phyloP scores from a whole-genome alignment of 306 rosid genomes.

The Mucuna pruriens region DNA sequence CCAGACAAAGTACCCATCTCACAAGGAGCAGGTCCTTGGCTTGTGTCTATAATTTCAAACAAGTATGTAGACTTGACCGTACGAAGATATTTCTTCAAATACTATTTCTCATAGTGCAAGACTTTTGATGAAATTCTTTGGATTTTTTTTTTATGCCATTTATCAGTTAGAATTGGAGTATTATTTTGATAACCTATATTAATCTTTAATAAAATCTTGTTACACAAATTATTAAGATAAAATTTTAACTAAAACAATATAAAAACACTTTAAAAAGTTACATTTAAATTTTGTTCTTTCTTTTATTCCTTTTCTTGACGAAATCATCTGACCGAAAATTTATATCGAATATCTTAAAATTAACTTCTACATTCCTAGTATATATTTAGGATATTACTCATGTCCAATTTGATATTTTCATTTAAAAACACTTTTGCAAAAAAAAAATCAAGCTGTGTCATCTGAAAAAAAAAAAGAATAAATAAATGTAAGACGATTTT shows the following conservation, averaged over 20 bases:
- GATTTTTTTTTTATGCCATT: too few species aligned
- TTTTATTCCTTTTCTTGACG: not conserved
- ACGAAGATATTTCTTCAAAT: not conserved
- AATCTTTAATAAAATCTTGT: too few species aligned
- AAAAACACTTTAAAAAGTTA: too few species aligned
- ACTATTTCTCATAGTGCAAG: too few species aligned
- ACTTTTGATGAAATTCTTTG: too few species aligned
- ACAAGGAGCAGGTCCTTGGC: not conserved
- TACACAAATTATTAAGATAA: too few species aligned
- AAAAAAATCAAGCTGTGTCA: not conserved
- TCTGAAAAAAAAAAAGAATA: not conserved
- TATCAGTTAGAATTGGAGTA: too few species aligned
- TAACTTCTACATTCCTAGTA: not conserved
- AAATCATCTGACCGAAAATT: not conserved
- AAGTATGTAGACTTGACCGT: not conserved
- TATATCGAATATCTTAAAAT: not conserved
- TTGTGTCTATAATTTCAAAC: not conserved
- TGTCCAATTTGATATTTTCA: not conserved
- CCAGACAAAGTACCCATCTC: not conserved
- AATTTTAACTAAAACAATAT: too few species aligned
- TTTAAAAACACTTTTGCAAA: not conserved
- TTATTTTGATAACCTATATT: too few species aligned
- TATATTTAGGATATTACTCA: not conserved
- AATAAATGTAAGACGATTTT: not conserved
- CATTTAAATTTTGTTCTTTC: too few species aligned